Conservation (phyloP, 2,329 filamentous ascomycete species). For the Coleophoma eucalyptorum region DNA sequence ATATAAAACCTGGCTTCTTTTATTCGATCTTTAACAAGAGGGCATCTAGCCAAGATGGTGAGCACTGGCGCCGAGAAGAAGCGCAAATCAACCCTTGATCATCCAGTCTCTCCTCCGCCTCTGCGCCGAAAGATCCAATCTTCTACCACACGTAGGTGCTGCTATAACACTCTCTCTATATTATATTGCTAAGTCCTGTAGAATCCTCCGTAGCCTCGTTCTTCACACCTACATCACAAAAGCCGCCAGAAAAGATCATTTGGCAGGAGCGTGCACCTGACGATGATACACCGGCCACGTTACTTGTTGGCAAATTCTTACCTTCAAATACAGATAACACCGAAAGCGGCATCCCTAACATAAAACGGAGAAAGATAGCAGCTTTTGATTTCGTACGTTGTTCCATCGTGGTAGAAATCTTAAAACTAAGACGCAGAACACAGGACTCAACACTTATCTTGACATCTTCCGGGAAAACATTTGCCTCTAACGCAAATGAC, state of each 20-base stretch:
- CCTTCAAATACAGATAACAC: slow-evolving; percentile 30
- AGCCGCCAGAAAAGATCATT: slow-evolving; percentile 68
- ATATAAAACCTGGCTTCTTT: neutral
- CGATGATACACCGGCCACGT: slow-evolving; percentile 46
- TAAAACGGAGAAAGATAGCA: slow-evolving; percentile 50
- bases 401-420: neutral
- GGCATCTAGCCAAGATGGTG: slow-evolving; percentile 10
- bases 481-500: slow-evolving; percentile 65
- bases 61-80: slow-evolving; percentile 15
- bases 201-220: slow-evolving; percentile 74
- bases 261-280: slow-evolving; percentile 65
- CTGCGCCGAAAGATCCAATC: slow-evolving; percentile 28
- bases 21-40: neutral
- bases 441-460: slow-evolving; percentile 85
- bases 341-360: too few relatives aligned
- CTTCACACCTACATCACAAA: slow-evolving; percentile 84
- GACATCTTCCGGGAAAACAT: slow-evolving; percentile 76
- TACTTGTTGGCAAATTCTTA: slow-evolving; percentile 73
- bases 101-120: slow-evolving; percentile 26
- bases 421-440: neutral
- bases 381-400: slow-evolving; percentile 62
- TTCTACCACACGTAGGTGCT: slow-evolving; percentile 26
- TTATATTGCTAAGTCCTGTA: slow-evolving; percentile 25
- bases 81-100: slow-evolving; percentile 19
- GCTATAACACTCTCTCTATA: neutral